Base-by-base conservation (phyloP, 768 basidiomycete genomes). In the Leccinum aurantiacum region DNA sequence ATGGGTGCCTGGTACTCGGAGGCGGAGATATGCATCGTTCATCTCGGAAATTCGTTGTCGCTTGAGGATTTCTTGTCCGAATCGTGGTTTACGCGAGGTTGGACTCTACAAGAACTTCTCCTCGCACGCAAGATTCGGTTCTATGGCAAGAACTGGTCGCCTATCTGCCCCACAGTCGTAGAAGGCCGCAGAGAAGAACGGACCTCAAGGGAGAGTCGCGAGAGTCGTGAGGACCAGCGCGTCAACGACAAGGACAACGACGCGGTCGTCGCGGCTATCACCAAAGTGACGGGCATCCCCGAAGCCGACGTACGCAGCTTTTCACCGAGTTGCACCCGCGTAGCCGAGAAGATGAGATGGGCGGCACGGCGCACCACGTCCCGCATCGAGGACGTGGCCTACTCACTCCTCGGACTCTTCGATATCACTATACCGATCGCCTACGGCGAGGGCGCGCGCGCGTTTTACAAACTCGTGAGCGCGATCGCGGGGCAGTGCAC, bases 271-370 rank as follows among this genome's bases (percentile, higher is more conserved):
- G 47, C 57, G 31, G 38, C 65, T 47, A 37, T 71, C 53, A 24
- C 53, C 57, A 64, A 51, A 52, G 65, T 48, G 24, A 71, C 69
- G 1, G 57, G 60, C n/a, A 70, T 71, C 10, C 64, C 61, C 6
- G 64, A 69, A 49, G 15, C 53, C 17, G 66, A 71, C 56, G 53
- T 71, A 54, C 62, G 64, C n/a, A 57, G 22, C 44, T 69, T 71
- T 31, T 55, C 54, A 54, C 69, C 64, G 6, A 15, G 61, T 3
- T 69, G 64, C 35, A 62, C 61, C 29, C 46, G 64, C 48, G 33
- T 71, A 6, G 33, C 61, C 4, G 69, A 70, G 57, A 71, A 66
- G 60, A 69, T 69, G 69, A 53, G 53, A 19, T 69, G 69, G 69
- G 64, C 63, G 7, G 68, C 69, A 11, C 59, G 64, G 24, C 69